These are phyloP conservation scores for Polytrichum commune DNA, from an alignment of 225 moss, liverwort and hornwort genomes.

Conservation along the genomic window DNA sequence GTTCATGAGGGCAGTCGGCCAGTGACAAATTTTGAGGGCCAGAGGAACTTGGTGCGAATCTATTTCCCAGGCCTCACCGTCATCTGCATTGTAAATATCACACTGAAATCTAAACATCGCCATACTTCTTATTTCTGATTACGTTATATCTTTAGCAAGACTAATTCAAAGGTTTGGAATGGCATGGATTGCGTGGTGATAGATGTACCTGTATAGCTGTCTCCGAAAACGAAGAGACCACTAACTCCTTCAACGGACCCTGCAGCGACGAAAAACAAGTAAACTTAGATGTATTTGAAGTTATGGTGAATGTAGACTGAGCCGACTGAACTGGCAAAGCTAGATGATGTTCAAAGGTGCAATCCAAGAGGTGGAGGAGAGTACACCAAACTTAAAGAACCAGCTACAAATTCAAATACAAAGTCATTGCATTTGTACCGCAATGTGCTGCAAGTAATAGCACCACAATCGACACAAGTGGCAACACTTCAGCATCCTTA, in stretches of 20 bases:
- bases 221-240: constrained; percentile 51
- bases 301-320: neutral
- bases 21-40: neutral
- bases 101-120: neutral
- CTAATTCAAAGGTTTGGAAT: neutral
- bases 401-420: neutral
- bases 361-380: neutral
- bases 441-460: constrained; percentile 22
- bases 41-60: neutral
- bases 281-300: neutral
- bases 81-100: neutral
- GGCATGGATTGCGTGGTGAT: neutral
- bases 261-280: constrained; percentile 11
- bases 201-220: constrained; percentile 46
- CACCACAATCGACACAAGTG: constrained; percentile 9
- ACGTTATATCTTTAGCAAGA: neutral
- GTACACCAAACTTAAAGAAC: neutral
- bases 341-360: neutral
- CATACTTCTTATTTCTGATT: neutral
- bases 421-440: constrained; percentile 12
- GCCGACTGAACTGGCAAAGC: neutral
- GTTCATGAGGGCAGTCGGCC: neutral
- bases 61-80: neutral
- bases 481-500: neutral
- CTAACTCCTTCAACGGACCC: constrained; percentile 22